Conservation (phyloP, 305 asterid species). For the Striga hermonthica region DNA sequence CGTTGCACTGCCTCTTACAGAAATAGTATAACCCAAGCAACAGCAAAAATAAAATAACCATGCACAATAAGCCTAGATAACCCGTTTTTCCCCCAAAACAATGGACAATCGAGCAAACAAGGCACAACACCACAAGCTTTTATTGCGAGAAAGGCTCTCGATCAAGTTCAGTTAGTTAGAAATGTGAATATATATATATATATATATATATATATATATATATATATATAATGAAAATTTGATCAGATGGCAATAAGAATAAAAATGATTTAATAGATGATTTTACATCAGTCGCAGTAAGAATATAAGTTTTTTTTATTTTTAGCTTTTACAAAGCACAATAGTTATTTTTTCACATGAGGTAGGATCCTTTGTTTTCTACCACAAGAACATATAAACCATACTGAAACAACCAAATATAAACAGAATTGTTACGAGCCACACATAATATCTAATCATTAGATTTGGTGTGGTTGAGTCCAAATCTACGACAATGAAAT, state of each 20-base stretch:
- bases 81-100: constrained; percentile 73
- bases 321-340: not conserved
- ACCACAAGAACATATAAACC: not conserved
- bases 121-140: constrained; percentile 86
- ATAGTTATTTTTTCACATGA: not conserved
- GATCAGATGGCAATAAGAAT: not conserved
- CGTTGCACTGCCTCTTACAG: constrained; percentile 57
- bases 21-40: constrained; percentile 41
- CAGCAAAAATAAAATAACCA: constrained; percentile 43
- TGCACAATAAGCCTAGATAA: constrained; percentile 58
- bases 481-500: no score
- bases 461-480: no score
- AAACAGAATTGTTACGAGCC: not conserved
- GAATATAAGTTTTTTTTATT: not conserved
- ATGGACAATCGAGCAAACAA: constrained; percentile 67
- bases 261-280: not conserved
- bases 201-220: no score
- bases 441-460: no score
- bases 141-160: constrained; percentile 73
- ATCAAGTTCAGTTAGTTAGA: constrained; percentile 26
- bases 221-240: no score
- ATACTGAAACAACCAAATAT: not conserved
- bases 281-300: not conserved
- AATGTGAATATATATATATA: constrained; percentile 4
- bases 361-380: not conserved